These are phyloP conservation scores for Ceratocystis diversiconidia DNA, from an alignment of 2,329 filamentous ascomycete genomes.

Conservation along the genomic window DNA sequence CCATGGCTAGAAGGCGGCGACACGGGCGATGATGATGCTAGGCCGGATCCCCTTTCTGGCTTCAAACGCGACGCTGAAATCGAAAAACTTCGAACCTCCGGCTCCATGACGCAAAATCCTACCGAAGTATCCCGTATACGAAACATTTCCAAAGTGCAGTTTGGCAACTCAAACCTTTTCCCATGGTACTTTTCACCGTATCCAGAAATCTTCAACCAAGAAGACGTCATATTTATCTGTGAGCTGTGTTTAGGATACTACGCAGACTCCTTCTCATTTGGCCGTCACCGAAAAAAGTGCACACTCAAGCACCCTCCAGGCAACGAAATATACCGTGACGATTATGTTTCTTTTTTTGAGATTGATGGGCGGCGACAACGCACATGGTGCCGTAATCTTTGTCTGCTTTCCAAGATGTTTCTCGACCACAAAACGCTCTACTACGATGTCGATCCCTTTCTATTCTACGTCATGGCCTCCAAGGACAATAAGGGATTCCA, in stretches of 20 bases:
- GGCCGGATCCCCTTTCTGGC: slow-evolving; percentile 26
- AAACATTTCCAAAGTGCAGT: slow-evolving; percentile 87
- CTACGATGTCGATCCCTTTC: slow-evolving; percentile 97
- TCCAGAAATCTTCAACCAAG: slow-evolving; percentile 73
- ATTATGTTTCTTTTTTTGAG: slow-evolving; percentile 89
- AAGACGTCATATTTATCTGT: slow-evolving; percentile 88
- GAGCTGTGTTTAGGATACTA: slow-evolving; percentile 94
- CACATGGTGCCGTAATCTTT: slow-evolving; percentile 93
- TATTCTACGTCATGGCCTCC: slow-evolving; percentile 96
- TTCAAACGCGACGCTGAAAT: slow-evolving; percentile 85
- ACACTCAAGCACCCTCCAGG: slow-evolving; percentile 83
- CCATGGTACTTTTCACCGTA: slow-evolving; percentile 99
- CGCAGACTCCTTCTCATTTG: slow-evolving; percentile 66
- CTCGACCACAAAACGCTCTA: slow-evolving; percentile 96
- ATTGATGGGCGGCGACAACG: slow-evolving; percentile 89
- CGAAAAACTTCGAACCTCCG: slow-evolving; percentile 83
- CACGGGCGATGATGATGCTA: slow-evolving; percentile 32
- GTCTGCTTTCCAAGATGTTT: slow-evolving; percentile 88
- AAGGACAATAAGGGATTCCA: slow-evolving; percentile 82
- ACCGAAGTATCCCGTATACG: slow-evolving; percentile 91
- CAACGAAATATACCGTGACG: slow-evolving; percentile 95
- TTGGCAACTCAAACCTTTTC: slow-evolving; percentile 81
- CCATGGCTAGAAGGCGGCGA: slow-evolving; percentile 34
- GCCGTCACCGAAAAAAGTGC: slow-evolving; percentile 78
- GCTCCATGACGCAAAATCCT: slow-evolving; percentile 98